Base-by-base conservation (phyloP, 225 moss, liverwort and hornwort genomes). In the Antitrichia curtipendula region DNA sequence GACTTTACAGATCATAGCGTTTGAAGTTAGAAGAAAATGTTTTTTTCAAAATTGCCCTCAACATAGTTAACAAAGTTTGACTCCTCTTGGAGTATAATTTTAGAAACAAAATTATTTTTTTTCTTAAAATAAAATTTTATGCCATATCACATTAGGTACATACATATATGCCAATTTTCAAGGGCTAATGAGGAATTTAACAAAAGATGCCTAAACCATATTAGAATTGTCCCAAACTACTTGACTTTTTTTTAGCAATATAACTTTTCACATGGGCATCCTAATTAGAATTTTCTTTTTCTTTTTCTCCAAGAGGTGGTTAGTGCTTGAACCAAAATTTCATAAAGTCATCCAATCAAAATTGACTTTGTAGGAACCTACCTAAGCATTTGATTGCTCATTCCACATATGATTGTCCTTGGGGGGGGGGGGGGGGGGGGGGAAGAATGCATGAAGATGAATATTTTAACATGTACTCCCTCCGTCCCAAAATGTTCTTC, bases 271-370 rank as follows among this genome's bases (percentile, higher is more conserved):
- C 18, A 10, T 11, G 1, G 7, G 7, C 29, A 47, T 72, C n/a
- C 1, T 0, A 0, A 6, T 45, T 0, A 41, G 0, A 72, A 7
- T 0, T 1, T 22, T n/a, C 10, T n/a, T n/a, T n/a, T 43, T 6
- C 16, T 27, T 28, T 28, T 16, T 16, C 3, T 1, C 4, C 1
- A 2, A 45, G 41, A 41, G 1, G 17, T 45, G 6, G 4, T 29
- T 29, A 28, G 25, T 25, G 3, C 5, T 43, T 17, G 3, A 45
- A 47, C 29, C 4, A 45, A 72, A 45, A 72, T 10, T 72, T 72
- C 29, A 29, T 29, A 45, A 45, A 47, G n/a, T n/a, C 18, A 45
- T 11, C 2, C 0, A 0, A 45, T 22, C 2, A 29, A 72, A 41
- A 16, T 41, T 70, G 5, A 41, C 2, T 24, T 24, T 3, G 4